Conservation (phyloP, 805 yeast genomes). For the Teunomyces pallodes region DNA sequence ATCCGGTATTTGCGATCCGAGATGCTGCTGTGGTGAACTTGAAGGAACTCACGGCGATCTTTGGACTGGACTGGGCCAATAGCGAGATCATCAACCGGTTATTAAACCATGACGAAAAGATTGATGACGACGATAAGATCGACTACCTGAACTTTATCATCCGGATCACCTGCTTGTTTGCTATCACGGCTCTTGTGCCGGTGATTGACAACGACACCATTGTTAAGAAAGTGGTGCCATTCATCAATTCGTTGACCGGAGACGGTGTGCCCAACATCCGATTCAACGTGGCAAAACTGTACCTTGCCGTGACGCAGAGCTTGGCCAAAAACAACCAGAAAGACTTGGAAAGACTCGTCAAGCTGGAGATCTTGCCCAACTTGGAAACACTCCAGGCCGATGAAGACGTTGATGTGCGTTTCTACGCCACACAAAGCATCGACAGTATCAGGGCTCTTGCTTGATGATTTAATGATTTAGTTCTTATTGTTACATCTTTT, state of each 20-base stretch:
- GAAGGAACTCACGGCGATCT: slow-evolving; percentile 74
- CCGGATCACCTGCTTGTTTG: slow-evolving; percentile 86
- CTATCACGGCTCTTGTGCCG: slow-evolving; percentile 78
- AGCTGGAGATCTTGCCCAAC: slow-evolving; percentile 55
- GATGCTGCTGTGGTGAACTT: slow-evolving; percentile 91
- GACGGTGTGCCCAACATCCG: slow-evolving; percentile 95
- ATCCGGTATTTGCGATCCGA: slow-evolving; percentile 92
- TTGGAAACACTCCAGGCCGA: slow-evolving; percentile 67
- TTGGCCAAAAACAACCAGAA: slow-evolving; percentile 27
- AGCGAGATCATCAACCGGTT: slow-evolving; percentile 77
- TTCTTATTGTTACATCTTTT: not conserved
- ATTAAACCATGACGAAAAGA: slow-evolving; percentile 36
- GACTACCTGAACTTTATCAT: slow-evolving; percentile 77
- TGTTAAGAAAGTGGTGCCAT: slow-evolving; percentile 70
- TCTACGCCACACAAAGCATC: slow-evolving; percentile 69
- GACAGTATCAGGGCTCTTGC: slow-evolving; percentile 22
- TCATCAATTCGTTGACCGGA: slow-evolving; percentile 62
- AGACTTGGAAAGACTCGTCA: slow-evolving; percentile 26
- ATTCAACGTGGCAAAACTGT: slow-evolving; percentile 90
- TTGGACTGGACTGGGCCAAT: slow-evolving; percentile 94
- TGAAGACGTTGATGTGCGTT: slow-evolving; percentile 85
- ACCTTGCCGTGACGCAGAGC: slow-evolving; percentile 57
- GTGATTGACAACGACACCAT: slow-evolving; percentile 60
- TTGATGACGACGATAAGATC: slow-evolving; percentile 29
- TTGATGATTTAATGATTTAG: slow-evolving; percentile 1